phyloP scores from a whole-genome alignment of 192 early-diverging fungal species.

The Backusella mclennaniae region DNA sequence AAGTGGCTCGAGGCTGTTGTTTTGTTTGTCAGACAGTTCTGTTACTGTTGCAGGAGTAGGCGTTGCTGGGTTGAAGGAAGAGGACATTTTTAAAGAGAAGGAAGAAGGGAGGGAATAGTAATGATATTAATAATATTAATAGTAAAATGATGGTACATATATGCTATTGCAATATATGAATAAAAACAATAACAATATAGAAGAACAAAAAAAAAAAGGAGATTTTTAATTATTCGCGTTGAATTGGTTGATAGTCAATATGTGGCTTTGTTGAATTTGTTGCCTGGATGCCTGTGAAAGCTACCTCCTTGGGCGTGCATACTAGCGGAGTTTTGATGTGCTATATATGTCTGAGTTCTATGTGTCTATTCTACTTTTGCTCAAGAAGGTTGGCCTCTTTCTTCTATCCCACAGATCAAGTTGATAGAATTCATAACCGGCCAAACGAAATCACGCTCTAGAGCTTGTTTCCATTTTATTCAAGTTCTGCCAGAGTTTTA shows the following conservation, averaged over 20 bases:
- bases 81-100: not conserved
- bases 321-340: not conserved
- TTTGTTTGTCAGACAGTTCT: not conserved
- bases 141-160: not conserved
- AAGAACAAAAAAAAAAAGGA: not conserved
- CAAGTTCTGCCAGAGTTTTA: too few species aligned
- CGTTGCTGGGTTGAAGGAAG: not conserved
- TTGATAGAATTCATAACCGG: too few species aligned
- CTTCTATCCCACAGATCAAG: too few species aligned
- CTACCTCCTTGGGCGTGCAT: too few species aligned
- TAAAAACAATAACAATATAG: not conserved
- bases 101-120: not conserved
- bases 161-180: not conserved
- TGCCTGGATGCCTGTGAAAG: constrained; percentile 2
- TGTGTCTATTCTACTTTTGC: too few species aligned
- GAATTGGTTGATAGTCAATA: not conserved
- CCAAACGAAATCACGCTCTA: too few species aligned
- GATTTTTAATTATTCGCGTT: not conserved
- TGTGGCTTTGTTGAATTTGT: not conserved
- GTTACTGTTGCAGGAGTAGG: not conserved
- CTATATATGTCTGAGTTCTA: not conserved
- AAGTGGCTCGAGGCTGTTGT: not conserved
- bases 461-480: too few species aligned
- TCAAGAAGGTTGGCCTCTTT: too few species aligned
- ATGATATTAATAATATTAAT: not conserved